Percentiles rank a stretch among this genome's conserved stretches.
Conservation (phyloP, 2,329 filamentous ascomycete species). For the Aspergillus aculeatus region DNA sequence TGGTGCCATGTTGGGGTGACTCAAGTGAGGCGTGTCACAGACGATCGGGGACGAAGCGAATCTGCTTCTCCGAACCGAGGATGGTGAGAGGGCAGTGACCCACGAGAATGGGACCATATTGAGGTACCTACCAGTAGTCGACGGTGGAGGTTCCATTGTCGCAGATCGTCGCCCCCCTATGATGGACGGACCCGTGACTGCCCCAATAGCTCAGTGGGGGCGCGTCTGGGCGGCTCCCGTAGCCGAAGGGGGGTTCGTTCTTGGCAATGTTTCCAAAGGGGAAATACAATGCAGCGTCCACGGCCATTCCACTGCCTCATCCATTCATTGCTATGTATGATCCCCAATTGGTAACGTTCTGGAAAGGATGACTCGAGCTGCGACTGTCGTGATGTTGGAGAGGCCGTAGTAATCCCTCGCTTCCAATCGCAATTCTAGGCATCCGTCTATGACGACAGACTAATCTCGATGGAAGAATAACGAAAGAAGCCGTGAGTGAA, state of each 20-base stretch:
- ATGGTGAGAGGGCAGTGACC: not conserved
- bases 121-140: no score
- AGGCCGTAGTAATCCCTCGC: not conserved
- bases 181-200: no score
- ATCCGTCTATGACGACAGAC: not conserved
- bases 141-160: no score
- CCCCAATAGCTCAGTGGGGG: not conserved
- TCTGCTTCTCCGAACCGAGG: not conserved
- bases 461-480: not conserved
- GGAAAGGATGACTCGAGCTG: no score
- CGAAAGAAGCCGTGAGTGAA: not conserved
- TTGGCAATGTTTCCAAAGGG: not conserved
- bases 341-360: no score
- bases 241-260: not conserved
- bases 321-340: no score
- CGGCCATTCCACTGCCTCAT: no score
- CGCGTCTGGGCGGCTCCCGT: not conserved
- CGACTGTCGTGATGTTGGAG: no score
- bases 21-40: not conserved
- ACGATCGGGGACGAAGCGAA: no score
- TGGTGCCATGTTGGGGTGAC: slow-evolving; percentile 1
- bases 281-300: not conserved
- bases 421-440: not conserved
- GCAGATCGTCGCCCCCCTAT: no score
- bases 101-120: no score